A percentile compares a stretch with the other conserved stretches of the same genome.
These are phyloP conservation scores for Hymenoscyphus fraxineus DNA, from an alignment of 2,329 filamentous ascomycete genomes.

Conservation along the genomic window DNA sequence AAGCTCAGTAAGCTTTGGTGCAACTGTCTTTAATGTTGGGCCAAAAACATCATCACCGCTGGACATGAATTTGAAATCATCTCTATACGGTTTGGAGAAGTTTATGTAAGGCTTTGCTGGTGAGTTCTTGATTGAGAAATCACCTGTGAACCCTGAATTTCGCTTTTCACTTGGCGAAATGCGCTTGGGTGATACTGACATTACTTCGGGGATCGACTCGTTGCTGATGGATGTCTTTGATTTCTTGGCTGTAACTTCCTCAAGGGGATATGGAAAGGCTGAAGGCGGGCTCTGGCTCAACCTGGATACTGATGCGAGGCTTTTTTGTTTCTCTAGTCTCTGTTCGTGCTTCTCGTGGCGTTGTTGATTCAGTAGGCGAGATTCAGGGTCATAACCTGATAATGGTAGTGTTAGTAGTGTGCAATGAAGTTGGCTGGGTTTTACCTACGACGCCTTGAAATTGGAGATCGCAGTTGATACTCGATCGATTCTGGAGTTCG, in stretches of 20 bases:
- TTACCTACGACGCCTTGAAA: slow-evolving; percentile 39
- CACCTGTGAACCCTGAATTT: neutral
- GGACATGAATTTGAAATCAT: neutral
- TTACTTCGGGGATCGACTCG: too few species aligned
- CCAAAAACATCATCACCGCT: neutral
- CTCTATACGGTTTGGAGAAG: slow-evolving; percentile 4
- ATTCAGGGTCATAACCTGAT: slow-evolving; percentile 36
- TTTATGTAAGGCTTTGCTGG: neutral
- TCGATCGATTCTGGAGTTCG: slow-evolving; percentile 17
- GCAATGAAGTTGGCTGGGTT: slow-evolving; percentile 37
- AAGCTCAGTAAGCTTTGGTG: neutral
- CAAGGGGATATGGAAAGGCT: neutral
- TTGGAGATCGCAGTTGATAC: slow-evolving; percentile 38
- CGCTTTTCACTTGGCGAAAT: neutral
- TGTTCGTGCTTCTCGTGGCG: neutral
- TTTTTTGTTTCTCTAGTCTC: neutral
- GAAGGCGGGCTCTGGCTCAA: neutral
- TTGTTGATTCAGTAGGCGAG: slow-evolving; percentile 17
- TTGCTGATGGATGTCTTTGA: too few species aligned
- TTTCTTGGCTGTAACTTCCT: neutral
- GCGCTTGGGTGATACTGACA: neutral
- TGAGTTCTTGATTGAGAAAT: neutral
- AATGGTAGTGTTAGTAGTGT: slow-evolving; percentile 19
- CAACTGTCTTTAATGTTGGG: neutral
- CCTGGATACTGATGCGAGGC: neutral